These are phyloP conservation scores for Penicillium verhagenii DNA, from an alignment of 495 filamentous ascomycete genomes.

Conservation along the genomic window DNA sequence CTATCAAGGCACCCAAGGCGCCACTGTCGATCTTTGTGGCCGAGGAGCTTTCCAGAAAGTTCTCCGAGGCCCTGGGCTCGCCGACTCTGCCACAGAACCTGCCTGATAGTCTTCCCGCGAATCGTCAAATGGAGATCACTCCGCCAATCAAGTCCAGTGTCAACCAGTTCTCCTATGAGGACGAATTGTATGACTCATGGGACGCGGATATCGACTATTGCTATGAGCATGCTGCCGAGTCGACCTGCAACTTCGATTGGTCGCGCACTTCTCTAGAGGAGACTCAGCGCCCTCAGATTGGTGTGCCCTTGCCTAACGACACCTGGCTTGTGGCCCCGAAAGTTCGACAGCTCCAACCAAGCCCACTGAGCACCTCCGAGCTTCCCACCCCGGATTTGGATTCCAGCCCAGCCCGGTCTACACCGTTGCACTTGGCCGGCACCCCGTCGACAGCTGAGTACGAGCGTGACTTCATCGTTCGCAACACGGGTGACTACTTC, in stretches of 20 bases:
- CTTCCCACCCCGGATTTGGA: slow-evolving; percentile 42
- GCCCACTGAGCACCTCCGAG: slow-evolving; percentile 29
- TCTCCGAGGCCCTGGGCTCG: slow-evolving; percentile 41
- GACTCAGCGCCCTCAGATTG: slow-evolving; percentile 18
- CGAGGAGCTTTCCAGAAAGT: slow-evolving; percentile 35
- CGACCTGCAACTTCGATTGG: slow-evolving; percentile 90
- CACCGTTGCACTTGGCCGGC: slow-evolving; percentile 29
- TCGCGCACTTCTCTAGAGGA: slow-evolving; percentile 49
- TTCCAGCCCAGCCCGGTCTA: slow-evolving; percentile 36
- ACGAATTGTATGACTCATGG: slow-evolving; percentile 64
- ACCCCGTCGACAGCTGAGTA: slow-evolving; percentile 37
- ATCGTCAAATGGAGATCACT: slow-evolving; percentile 9
- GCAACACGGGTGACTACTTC: slow-evolving; percentile 35
- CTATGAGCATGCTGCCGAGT: slow-evolving; percentile 88
- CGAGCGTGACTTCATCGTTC: slow-evolving; percentile 26
- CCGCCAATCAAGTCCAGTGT: slow-evolving; percentile 12
- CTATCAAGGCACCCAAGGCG: slow-evolving; percentile 17
- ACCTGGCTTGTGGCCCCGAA: slow-evolving; percentile 14
- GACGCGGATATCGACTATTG: slow-evolving; percentile 94
- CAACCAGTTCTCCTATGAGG: slow-evolving; percentile 24
- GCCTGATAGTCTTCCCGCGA: slow-evolving; percentile 8
- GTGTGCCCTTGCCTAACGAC: slow-evolving; percentile 18
- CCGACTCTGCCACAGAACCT: slow-evolving; percentile 38
- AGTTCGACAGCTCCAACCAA: slow-evolving; percentile 22
- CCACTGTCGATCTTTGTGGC: slow-evolving; percentile 34